These are phyloP conservation scores for Kodamaea sp. DNA, from an alignment of 1,139 yeast species.

Conservation along the genomic window DNA sequence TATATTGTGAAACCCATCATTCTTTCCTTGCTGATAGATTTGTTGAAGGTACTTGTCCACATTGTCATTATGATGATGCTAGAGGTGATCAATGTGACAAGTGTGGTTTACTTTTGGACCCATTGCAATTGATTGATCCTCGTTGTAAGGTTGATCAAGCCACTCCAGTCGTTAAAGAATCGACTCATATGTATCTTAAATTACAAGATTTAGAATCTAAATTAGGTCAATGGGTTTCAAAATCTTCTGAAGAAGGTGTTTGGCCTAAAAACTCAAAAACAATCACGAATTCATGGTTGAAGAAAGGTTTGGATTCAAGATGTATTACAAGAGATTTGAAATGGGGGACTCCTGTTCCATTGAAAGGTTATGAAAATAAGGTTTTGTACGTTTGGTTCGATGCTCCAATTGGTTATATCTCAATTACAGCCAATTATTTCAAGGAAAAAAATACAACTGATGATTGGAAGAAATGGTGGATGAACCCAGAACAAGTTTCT, in stretches of 20 bases:
- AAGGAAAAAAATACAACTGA: slow-evolving; percentile 38
- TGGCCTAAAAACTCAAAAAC: slow-evolving; percentile 92
- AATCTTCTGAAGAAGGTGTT: slow-evolving; percentile 63
- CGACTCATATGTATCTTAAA: slow-evolving; percentile 81
- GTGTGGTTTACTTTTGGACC: slow-evolving; percentile 86
- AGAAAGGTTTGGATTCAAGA: slow-evolving; percentile 89
- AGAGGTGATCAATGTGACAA: slow-evolving; percentile 99
- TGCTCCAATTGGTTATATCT: slow-evolving; percentile 94
- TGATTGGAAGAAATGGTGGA: slow-evolving; percentile 87
- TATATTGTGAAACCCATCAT: slow-evolving; percentile 85
- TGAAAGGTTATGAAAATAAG: slow-evolving; percentile 75
- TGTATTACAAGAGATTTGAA: slow-evolving; percentile 94
- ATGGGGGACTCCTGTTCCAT: slow-evolving; percentile 99
- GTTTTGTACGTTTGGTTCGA: slow-evolving; percentile 98
- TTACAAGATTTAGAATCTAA: slow-evolving; percentile 79
- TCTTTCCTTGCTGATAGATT: slow-evolving; percentile 94
- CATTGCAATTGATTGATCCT: slow-evolving; percentile 89
- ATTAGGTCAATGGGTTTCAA: slow-evolving; percentile 67
- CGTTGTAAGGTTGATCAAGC: slow-evolving; percentile 90
- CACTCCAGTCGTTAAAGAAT: slow-evolving; percentile 72
- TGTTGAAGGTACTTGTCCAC: slow-evolving; percentile 97
- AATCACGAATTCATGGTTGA: slow-evolving; percentile 89
- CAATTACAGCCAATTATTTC: slow-evolving; percentile 92
- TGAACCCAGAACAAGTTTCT: slow-evolving; percentile 75
- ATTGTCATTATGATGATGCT: slow-evolving; percentile 92